These are phyloP conservation scores for Boletus calvinii DNA, from an alignment of 1,284 basidiomycete genomes.

Conservation along the genomic window DNA sequence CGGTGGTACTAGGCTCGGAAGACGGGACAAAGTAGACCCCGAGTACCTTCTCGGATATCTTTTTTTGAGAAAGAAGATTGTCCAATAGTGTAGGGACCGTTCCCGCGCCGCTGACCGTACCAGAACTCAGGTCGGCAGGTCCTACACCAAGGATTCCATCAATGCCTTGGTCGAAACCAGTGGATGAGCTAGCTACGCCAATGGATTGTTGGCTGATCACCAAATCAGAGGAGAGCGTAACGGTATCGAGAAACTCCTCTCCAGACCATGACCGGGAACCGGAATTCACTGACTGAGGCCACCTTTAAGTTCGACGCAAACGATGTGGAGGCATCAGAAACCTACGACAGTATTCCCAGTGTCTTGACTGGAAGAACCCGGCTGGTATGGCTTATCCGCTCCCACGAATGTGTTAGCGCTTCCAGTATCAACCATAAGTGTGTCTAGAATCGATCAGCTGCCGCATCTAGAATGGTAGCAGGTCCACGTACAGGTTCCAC, in stretches of 20 bases:
- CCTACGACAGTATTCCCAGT: slow-evolving; percentile 43
- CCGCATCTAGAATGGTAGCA: not conserved
- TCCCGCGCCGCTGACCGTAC: slow-evolving; percentile 26
- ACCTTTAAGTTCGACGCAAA: not conserved
- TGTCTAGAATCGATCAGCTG: slow-evolving; percentile 17
- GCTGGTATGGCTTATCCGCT: slow-evolving; percentile 33
- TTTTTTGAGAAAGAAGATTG: slow-evolving; percentile 43
- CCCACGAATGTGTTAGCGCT: slow-evolving; percentile 41
- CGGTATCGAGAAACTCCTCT: slow-evolving; percentile 49
- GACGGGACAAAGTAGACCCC: slow-evolving; percentile 51
- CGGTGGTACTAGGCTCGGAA: slow-evolving; percentile 32
- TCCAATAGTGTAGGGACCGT: slow-evolving; percentile 44
- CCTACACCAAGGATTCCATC: slow-evolving; percentile 62
- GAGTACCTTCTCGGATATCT: slow-evolving; percentile 44
- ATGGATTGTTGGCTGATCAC: slow-evolving; percentile 51
- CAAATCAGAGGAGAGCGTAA: slow-evolving; percentile 43
- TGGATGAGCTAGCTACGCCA: slow-evolving; percentile 45
- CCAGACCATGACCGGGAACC: slow-evolving; percentile 53
- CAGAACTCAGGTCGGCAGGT: slow-evolving; percentile 49
- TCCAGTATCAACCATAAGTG: slow-evolving; percentile 33
- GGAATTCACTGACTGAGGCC: slow-evolving; percentile 41
- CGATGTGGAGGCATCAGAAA: not conserved
- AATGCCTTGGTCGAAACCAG: slow-evolving; percentile 40
- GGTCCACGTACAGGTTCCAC: slow-evolving; percentile 39
- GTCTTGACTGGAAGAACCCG: slow-evolving; percentile 41